These are phyloP conservation scores for Myrica gale DNA, from an alignment of 306 rosid species.

Conservation along the genomic window DNA sequence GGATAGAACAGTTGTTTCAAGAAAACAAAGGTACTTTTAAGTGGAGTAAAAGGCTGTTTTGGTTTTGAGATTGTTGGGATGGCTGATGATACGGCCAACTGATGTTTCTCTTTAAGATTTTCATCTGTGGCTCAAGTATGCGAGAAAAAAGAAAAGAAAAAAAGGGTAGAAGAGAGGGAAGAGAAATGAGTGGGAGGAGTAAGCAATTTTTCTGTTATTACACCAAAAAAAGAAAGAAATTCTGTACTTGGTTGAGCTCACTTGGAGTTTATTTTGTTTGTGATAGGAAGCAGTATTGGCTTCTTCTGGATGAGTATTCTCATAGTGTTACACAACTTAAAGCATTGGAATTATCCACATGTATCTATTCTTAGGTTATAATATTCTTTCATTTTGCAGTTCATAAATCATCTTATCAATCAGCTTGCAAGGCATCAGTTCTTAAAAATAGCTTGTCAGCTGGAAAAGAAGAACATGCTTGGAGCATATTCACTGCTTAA, in stretches of 20 bases:
- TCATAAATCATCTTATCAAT: constrained; percentile 91
- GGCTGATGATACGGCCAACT: background rate
- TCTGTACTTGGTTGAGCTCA: background rate
- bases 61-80: background rate
- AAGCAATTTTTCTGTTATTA: background rate
- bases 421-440: constrained; percentile 95
- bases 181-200: background rate
- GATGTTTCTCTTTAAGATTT: background rate
- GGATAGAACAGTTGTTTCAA: background rate
- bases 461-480: constrained; percentile 93
- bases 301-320: constrained; percentile 4
- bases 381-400: constrained; percentile 50
- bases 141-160: no score
- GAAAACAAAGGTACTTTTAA: background rate
- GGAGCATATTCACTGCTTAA: constrained; percentile 90
- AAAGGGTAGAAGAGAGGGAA: no score
- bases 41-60: background rate
- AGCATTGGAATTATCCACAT: background rate
- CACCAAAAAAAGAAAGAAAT: no score
- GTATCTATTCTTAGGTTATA: background rate
- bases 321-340: background rate
- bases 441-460: constrained; percentile 86
- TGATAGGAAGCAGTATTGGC: background rate
- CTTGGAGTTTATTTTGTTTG: constrained; percentile 4
- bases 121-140: background rate